phyloP scores from a whole-genome alignment of 371 early-diverging fungal species.

The Polyrhizophydium stewartii region DNA sequence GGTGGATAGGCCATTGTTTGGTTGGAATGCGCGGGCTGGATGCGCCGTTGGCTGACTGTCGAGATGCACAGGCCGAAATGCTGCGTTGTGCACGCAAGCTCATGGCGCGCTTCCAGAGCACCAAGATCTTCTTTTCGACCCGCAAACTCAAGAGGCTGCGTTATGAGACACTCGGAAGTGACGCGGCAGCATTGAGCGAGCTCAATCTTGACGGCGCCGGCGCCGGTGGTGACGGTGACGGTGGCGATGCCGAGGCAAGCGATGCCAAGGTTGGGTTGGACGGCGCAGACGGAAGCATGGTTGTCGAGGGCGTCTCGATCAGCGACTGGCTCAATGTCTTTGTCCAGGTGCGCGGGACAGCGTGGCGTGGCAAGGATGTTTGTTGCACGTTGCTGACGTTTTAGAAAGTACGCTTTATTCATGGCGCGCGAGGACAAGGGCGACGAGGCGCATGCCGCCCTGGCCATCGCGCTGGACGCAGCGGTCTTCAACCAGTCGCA shows the following conservation, averaged over 20 bases:
- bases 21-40: too few species aligned
- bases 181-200: too few species aligned
- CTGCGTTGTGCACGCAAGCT: slow-evolving; percentile 26
- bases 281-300: too few species aligned
- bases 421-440: slow-evolving; percentile 53
- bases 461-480: slow-evolving; percentile 56
- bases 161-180: background rate
- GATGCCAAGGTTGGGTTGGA: too few species aligned
- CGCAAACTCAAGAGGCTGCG: background rate
- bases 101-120: slow-evolving; percentile 48
- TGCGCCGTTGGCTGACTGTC: too few species aligned
- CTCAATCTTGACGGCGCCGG: too few species aligned
- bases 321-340: slow-evolving; percentile 60
- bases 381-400: too few species aligned
- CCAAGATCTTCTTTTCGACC: slow-evolving; percentile 55
- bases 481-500: slow-evolving; percentile 66
- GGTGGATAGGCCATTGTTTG: slow-evolving; percentile 4
- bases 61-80: slow-evolving; percentile 38
- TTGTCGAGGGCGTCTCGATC: slow-evolving; percentile 45
- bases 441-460: slow-evolving; percentile 57
- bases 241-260: too few species aligned
- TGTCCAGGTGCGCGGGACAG: slow-evolving; percentile 42
- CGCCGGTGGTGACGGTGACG: too few species aligned
- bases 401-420: slow-evolving; percentile 63
- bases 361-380: background rate